Evolutionary conservation across 2,329 filamentous ascomycete species (phyloP).

Genomic region (Monosporascus sp.): DNA sequence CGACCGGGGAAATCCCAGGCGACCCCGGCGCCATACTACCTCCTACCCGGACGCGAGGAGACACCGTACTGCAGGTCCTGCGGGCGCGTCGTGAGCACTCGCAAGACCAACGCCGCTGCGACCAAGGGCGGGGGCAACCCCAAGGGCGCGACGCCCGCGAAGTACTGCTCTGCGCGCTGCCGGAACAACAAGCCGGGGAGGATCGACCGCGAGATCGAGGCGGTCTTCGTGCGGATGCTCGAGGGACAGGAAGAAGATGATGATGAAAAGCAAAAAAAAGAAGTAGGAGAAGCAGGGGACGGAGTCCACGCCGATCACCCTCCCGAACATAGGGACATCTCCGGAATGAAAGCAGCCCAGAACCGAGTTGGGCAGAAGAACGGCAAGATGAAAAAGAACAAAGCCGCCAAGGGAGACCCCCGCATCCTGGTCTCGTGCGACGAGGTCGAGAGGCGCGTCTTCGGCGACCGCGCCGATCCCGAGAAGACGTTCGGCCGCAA

Average conservation of each 20-base stretch:
- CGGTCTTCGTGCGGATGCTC: conserved; percentile 36
- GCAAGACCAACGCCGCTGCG: conserved; percentile 25
- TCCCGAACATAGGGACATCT: too few species aligned
- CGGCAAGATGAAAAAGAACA: conserved; percentile 21
- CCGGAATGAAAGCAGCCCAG: too few species aligned
- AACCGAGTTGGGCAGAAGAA: too few species aligned
- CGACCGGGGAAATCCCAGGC: conserved; percentile 34
- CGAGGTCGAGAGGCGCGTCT: conserved; percentile 45
- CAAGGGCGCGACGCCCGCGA: conserved; percentile 17
- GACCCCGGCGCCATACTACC: conserved; percentile 49
- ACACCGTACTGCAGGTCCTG: conserved; percentile 53
- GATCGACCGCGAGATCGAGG: conserved; percentile 48
- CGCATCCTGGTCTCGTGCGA: conserved; percentile 44
- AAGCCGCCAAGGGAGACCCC: conserved; percentile 42
- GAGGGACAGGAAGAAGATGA: background rate
- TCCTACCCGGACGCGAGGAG: conserved; percentile 39
- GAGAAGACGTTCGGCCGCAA: conserved; percentile 38
- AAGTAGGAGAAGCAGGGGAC: conserved; percentile 1
- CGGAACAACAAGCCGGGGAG: conserved; percentile 44
- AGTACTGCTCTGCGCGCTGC: conserved; percentile 55
- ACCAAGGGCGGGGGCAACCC: background rate
- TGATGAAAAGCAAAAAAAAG: background rate
- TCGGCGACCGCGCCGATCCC: conserved; percentile 39
- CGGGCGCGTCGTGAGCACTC: conserved; percentile 46
- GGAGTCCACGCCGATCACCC: background rate